Percentiles rank a stretch among this genome's conserved stretches.
phyloP scores from a whole-genome alignment of 2,329 filamentous ascomycete species.

The Apiospora pterosperma region DNA sequence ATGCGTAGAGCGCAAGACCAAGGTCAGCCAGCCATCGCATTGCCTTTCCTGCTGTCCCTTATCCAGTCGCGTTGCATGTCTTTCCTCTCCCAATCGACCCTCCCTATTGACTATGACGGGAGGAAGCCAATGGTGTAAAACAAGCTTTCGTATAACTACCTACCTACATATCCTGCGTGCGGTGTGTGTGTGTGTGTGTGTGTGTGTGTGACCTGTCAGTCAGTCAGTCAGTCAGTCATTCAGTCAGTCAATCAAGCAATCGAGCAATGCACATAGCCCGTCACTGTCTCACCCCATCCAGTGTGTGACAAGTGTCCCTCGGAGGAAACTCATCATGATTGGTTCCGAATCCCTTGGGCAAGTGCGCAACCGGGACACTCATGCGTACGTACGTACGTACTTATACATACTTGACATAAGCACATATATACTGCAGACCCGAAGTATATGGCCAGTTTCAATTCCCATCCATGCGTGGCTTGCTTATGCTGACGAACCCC shows the following conservation, averaged over 20 bases:
- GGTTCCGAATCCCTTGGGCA: background rate
- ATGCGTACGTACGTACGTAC: background rate
- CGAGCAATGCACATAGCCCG: background rate
- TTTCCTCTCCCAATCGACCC: background rate
- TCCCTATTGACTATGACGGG: background rate
- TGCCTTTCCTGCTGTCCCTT: background rate
- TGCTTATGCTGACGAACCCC: background rate
- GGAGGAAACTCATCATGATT: background rate
- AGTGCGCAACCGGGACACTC: background rate
- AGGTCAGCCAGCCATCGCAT: constrained; percentile 42
- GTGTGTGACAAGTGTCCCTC: background rate
- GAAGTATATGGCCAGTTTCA: background rate
- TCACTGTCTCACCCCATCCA: background rate
- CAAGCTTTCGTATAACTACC: background rate
- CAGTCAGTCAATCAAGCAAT: background rate
- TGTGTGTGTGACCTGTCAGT: too few species aligned
- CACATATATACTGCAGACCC: background rate
- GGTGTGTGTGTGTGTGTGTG: background rate
- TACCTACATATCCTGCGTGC: background rate
- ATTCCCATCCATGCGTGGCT: background rate
- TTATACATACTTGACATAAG: background rate
- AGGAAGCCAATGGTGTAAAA: background rate
- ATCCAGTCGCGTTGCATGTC: background rate
- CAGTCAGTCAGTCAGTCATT: background rate
- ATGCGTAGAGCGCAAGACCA: constrained; percentile 80